phyloP scores from a whole-genome alignment of 257 asterid species.

The Handroanthus guayacan region DNA sequence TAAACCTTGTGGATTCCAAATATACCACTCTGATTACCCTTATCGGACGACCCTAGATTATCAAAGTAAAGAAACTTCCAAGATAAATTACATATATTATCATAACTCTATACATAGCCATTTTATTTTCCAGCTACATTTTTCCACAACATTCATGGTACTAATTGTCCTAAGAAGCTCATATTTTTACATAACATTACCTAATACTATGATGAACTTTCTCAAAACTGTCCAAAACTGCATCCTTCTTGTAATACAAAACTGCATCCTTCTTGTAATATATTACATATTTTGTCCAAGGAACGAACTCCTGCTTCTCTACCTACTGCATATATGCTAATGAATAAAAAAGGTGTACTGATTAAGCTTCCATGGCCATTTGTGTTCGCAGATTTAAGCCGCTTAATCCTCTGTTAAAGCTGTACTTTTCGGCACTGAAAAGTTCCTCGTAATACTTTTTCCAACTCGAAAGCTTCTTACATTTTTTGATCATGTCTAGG shows the following conservation, averaged over 20 bases:
- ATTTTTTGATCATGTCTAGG: conserved; percentile 66
- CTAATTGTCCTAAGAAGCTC: background rate
- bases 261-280: too few relatives aligned
- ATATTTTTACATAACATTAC: background rate
- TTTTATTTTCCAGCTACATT: conserved; percentile 12
- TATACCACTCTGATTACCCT: too few relatives aligned
- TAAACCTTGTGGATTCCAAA: too few relatives aligned
- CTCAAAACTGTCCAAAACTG: background rate
- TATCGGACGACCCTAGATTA: too few relatives aligned
- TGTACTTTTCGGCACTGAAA: conserved; percentile 69
- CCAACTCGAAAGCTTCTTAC: conserved; percentile 84
- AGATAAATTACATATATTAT: background rate
- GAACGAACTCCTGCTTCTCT: background rate
- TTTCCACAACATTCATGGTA: background rate
- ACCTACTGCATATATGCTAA: background rate
- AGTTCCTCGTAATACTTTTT: conserved; percentile 84
- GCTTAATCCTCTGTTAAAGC: conserved; percentile 35
- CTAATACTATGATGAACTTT: background rate
- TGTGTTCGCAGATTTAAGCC: conserved; percentile 42
- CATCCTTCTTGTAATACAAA: background rate
- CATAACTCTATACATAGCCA: background rate
- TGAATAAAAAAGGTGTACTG: background rate
- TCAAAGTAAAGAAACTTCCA: background rate
- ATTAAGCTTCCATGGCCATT: conserved; percentile 45
- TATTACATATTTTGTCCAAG: background rate